Evolutionary conservation across 495 filamentous ascomycete genomes (phyloP).

Genomic region (Cryomyces minteri): DNA sequence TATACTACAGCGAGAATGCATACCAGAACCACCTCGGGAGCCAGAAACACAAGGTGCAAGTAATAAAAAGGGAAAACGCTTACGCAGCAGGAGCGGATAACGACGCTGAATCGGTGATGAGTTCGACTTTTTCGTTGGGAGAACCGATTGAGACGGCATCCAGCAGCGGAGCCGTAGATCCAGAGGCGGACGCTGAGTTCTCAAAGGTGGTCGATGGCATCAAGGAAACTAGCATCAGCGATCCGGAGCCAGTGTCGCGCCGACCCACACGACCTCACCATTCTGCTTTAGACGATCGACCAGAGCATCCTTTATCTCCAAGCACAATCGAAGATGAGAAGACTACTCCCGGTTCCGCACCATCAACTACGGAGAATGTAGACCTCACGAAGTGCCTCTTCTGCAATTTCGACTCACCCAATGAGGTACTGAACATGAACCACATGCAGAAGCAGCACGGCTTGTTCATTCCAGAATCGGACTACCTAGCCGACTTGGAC

Average conservation of each 20-base stretch:
- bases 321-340: not conserved
- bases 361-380: conserved; percentile 20
- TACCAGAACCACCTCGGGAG: conserved; percentile 85
- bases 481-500: conserved; percentile 62
- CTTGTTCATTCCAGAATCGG: conserved; percentile 85
- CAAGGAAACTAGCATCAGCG: conserved; percentile 51
- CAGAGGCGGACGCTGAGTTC: conserved; percentile 55
- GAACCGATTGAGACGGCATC: conserved; percentile 44
- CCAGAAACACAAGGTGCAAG: conserved; percentile 68
- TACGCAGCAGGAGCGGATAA: conserved; percentile 22
- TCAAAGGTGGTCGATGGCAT: conserved; percentile 60
- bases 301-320: conserved; percentile 21
- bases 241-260: conserved; percentile 29
- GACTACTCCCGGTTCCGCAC: not conserved
- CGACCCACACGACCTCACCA: conserved; percentile 38
- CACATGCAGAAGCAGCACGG: conserved; percentile 91
- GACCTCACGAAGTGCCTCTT: conserved; percentile 57
- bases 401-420: conserved; percentile 66
- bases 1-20: conserved; percentile 90
- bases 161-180: conserved; percentile 29
- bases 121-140: conserved; percentile 79
- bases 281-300: conserved; percentile 26
- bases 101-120: conserved; percentile 74
- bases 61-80: conserved; percentile 21
- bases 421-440: conserved; percentile 47